Percentiles rank a stretch among this genome's conserved stretches.
Conservation (phyloP, 75 land plant genomes). For the Cunninghamia lanceolata region DNA sequence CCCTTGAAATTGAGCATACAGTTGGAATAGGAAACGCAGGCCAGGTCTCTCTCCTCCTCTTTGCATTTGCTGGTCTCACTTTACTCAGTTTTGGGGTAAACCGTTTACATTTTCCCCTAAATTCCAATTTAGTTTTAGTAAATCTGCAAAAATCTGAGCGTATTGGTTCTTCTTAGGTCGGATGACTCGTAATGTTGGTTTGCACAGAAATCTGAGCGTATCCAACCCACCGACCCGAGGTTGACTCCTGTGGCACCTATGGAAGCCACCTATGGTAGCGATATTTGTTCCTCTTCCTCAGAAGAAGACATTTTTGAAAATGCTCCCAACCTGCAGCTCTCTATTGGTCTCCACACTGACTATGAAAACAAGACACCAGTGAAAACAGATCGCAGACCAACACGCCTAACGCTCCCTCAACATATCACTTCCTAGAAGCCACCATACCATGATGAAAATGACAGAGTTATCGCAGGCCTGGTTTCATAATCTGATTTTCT, state of each 20-base stretch:
- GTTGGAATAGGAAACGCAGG: constrained; percentile 52
- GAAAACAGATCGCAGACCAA: neutral
- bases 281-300: neutral
- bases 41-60: constrained; percentile 49
- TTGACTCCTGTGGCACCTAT: neutral
- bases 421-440: neutral
- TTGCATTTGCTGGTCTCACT: too few species aligned
- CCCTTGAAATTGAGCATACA: constrained; percentile 68
- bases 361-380: neutral
- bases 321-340: constrained; percentile 41
- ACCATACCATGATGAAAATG: neutral
- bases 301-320: neutral
- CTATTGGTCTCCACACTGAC: constrained; percentile 24
- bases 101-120: too few species aligned
- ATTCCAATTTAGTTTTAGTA: too few species aligned
- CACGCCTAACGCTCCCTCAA: neutral
- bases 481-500: neutral
- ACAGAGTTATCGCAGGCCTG: neutral
- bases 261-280: neutral
- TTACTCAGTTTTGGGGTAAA: too few species aligned
- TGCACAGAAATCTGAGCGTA: too few species aligned
- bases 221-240: too few species aligned
- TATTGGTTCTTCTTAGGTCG: too few species aligned
- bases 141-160: too few species aligned
- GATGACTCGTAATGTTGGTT: too few species aligned